These are phyloP conservation scores for Cladosporium sp. DNA, from an alignment of 2,329 filamentous ascomycete genomes.

Conservation along the genomic window DNA sequence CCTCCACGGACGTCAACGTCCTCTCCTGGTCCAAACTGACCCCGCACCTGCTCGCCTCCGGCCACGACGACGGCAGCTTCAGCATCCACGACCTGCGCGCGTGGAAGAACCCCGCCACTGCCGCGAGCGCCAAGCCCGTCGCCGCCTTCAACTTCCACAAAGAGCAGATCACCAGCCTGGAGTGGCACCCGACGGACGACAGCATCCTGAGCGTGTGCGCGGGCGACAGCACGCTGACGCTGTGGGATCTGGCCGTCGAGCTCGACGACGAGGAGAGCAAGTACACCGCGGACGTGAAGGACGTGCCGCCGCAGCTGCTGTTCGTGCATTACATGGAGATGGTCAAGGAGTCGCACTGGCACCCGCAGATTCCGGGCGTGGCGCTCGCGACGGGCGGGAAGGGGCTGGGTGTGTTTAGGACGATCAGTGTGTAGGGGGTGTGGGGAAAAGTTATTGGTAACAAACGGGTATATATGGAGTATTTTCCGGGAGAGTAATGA, in stretches of 20 bases:
- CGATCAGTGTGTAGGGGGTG: constrained; percentile 31
- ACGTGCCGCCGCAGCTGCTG: constrained; percentile 87
- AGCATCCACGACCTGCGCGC: constrained; percentile 92
- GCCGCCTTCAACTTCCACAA: constrained; percentile 93
- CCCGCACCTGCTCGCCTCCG: constrained; percentile 81
- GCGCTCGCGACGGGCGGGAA: constrained; percentile 85
- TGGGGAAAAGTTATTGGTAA: too few species aligned
- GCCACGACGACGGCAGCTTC: constrained; percentile 90
- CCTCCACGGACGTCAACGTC: constrained; percentile 84
- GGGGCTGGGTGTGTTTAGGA: constrained; percentile 57
- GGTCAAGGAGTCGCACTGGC: constrained; percentile 96
- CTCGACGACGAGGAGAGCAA: constrained; percentile 94
- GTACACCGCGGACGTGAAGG: constrained; percentile 77
- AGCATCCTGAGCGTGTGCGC: constrained; percentile 89
- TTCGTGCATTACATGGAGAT: constrained; percentile 96
- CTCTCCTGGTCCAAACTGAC: constrained; percentile 91
- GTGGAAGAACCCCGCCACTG: constrained; percentile 61
- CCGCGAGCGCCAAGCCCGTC: constrained; percentile 64
- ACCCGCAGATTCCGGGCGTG: constrained; percentile 86
- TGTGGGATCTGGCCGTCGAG: constrained; percentile 97
- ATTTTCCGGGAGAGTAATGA: too few species aligned
- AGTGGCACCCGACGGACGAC: constrained; percentile 97
- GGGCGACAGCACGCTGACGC: constrained; percentile 85
- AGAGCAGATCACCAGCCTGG: constrained; percentile 89
- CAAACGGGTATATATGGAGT: too few species aligned